Base-by-base conservation (phyloP, 306 rosid genomes). In the Acmispon strigosus region DNA sequence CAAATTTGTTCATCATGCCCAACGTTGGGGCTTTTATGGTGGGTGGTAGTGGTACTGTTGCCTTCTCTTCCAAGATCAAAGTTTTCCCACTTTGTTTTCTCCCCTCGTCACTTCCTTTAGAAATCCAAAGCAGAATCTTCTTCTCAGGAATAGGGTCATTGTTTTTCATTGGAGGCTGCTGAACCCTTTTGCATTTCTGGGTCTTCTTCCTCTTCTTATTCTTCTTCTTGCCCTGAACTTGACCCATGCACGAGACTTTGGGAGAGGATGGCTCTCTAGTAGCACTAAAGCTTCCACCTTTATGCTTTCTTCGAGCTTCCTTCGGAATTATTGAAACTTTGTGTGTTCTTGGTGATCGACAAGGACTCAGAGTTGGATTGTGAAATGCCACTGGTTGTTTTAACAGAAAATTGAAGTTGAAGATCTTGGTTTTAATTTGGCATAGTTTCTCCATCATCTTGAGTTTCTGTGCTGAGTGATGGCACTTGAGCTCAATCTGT, bases 241-340 rank as follows among this genome's bases (percentile, higher is more conserved):
- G 83, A 2, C 89, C 91, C 44, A 86, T 82, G 80, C 91, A 88
- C 2, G 95, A 80, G 13, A 88, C 91, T 73, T 82, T 84, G 0
- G 91, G 91, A 3, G 91, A 88, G 0, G 82, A 14, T 3, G 91
- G 95, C 17, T 88, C 89, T 60, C 27, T 62, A 0, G 81, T 62
- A 0, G 82, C 41, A 36, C 78, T 69, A 22, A 88, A 84, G 36
- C 77, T 58, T 5, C 76, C 84, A 22, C 48, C 61, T 50, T 3
- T 76, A 9, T 54, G 59, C 68, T 73, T 82, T 65, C 87, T 80
- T 74, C 89, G 72, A 34, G 81, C 81, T 79, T 88, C 89, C n/a
- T 34, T 49, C 0, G 91, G 95, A 15, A 82, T 43, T 14, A 88
- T 80, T 3, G 85, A 76, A 27, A 80, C 72, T 0, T 5, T n/a